Evolutionary conservation across 2,329 filamentous ascomycete genomes (phyloP).

Genomic region (Pseudocercospora pini-densiflorae): DNA sequence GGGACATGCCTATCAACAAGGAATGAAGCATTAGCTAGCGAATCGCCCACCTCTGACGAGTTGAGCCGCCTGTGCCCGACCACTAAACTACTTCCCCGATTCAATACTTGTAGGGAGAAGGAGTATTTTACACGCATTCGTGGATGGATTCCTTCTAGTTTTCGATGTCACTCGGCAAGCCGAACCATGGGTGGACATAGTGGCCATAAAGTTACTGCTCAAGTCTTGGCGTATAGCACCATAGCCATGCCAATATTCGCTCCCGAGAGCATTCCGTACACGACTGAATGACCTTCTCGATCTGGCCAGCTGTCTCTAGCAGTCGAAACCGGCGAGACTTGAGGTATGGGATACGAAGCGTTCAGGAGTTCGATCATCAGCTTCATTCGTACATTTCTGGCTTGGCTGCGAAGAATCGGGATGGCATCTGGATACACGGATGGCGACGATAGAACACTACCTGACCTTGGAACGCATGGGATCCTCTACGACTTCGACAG

Average conservation of each 20-base stretch:
- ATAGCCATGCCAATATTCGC: background rate
- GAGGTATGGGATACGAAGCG: background rate
- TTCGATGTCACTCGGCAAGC: background rate
- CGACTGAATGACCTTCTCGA: background rate
- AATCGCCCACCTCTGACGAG: background rate
- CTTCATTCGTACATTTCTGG: background rate
- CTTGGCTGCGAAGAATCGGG: background rate
- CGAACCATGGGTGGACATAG: background rate
- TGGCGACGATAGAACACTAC: background rate
- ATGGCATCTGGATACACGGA: background rate
- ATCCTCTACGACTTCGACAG: background rate
- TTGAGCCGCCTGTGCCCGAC: no score
- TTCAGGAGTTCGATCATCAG: background rate
- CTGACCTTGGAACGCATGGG: background rate
- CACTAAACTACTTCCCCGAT: no score
- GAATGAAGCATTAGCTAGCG: no score
- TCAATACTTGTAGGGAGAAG: background rate
- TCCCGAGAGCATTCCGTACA: background rate
- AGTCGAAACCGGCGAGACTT: background rate
- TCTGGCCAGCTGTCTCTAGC: background rate
- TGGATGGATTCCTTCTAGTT: background rate
- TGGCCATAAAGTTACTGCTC: background rate
- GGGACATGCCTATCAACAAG: background rate
- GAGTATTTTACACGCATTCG: background rate
- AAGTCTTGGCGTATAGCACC: background rate